These are phyloP conservation scores for Saccharomycodes ludwigii DNA, from an alignment of 805 yeast genomes.

Conservation along the genomic window DNA sequence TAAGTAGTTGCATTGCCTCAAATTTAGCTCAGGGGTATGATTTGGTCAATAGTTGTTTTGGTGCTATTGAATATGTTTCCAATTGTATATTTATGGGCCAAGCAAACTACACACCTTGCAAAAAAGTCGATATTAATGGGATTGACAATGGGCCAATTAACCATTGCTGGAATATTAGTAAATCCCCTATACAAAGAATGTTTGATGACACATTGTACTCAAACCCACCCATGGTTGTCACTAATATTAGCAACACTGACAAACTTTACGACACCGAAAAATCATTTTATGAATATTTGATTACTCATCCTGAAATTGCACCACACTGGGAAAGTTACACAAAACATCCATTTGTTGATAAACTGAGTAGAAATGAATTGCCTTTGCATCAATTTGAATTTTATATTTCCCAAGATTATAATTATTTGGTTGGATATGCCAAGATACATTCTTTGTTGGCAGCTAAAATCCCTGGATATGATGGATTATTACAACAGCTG, in stretches of 20 bases:
- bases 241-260: conserved; percentile 7
- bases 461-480: conserved; percentile 44
- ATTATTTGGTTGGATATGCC: conserved; percentile 57
- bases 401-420: conserved; percentile 48
- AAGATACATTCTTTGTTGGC: conserved; percentile 54
- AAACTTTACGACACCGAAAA: too few relatives aligned
- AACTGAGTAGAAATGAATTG: conserved; percentile 40
- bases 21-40: conserved; percentile 46
- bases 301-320: conserved; percentile 40
- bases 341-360: conserved; percentile 48
- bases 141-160: conserved; percentile 65
- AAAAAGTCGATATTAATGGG: conserved; percentile 23
- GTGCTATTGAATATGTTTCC: conserved; percentile 55
- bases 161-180: too few relatives aligned
- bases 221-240: conserved; percentile 2
- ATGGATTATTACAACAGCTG: conserved; percentile 38
- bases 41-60: conserved; percentile 37
- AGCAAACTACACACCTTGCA: too few relatives aligned
- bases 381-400: conserved; percentile 38
- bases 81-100: conserved; percentile 43
- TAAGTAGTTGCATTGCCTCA: conserved; percentile 71
- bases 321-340: conserved; percentile 47
- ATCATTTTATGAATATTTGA: conserved; percentile 43
- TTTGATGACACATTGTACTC: conserved; percentile 12
- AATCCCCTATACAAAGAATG: too few relatives aligned